Conservation (phyloP, 1,284 basidiomycete species). For the Ganoderma leucocontextum region DNA sequence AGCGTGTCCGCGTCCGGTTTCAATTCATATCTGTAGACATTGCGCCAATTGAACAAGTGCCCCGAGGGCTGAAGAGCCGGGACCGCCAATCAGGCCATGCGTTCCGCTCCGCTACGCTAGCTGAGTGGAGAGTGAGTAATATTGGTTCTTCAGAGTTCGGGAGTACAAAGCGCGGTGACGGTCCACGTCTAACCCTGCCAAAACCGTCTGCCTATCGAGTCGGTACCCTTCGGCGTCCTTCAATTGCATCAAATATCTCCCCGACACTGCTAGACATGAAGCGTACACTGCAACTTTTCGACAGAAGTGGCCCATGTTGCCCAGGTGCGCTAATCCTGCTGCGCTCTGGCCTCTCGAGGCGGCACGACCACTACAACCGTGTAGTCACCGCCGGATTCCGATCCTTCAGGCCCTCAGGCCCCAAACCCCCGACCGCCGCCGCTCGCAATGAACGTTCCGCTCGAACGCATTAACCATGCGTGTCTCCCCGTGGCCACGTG, state of each 20-base stretch:
- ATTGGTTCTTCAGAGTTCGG: background rate
- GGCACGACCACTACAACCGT: background rate
- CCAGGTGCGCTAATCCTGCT: background rate
- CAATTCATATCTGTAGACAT: background rate
- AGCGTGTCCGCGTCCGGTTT: background rate
- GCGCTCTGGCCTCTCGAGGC: background rate
- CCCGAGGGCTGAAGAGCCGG: background rate
- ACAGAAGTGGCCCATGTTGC: background rate
- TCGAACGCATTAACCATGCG: background rate
- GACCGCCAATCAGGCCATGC: background rate
- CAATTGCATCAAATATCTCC: background rate
- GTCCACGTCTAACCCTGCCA: background rate
- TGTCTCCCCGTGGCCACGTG: background rate
- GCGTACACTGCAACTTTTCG: background rate
- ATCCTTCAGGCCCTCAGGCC: background rate
- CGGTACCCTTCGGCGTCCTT: background rate
- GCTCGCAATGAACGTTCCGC: background rate
- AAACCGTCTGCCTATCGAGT: background rate
- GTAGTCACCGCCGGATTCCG: background rate
- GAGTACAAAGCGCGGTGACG: background rate
- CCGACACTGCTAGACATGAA: background rate
- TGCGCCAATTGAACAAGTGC: background rate
- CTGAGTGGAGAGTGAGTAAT: background rate
- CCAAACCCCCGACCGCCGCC: background rate
- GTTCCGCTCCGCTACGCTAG: background rate